Evolutionary conservation across 768 basidiomycete genomes (phyloP).

Genomic region (Panus rudis): DNA sequence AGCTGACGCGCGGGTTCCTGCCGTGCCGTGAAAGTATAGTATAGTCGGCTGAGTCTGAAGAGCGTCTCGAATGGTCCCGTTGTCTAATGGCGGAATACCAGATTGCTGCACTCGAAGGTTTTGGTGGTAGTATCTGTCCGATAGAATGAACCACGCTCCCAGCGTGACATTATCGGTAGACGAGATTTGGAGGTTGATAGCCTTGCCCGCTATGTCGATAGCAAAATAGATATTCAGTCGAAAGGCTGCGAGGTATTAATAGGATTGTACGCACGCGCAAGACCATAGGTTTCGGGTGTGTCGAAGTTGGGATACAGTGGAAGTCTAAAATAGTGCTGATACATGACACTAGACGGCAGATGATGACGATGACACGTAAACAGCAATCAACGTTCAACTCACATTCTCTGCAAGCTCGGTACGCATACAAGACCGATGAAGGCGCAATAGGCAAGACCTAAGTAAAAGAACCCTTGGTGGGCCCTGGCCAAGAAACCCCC

Average conservation of each 20-base stretch:
- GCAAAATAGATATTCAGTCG: neutral
- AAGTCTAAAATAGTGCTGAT: slow-evolving; percentile 57
- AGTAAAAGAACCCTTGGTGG: slow-evolving; percentile 29
- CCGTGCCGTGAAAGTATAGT: slow-evolving; percentile 93
- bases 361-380: slow-evolving; percentile 16
- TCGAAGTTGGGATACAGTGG: slow-evolving; percentile 61
- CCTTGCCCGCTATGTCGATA: slow-evolving; percentile 57
- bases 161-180: slow-evolving; percentile 74
- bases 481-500: slow-evolving; percentile 10
- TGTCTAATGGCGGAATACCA: slow-evolving; percentile 29
- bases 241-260: neutral
- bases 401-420: slow-evolving; percentile 21
- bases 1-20: slow-evolving; percentile 64
- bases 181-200: slow-evolving; percentile 58
- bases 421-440: slow-evolving; percentile 47
- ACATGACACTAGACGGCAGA: slow-evolving; percentile 39
- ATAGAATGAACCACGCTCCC: slow-evolving; percentile 82
- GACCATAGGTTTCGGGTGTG: slow-evolving; percentile 68
- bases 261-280: slow-evolving; percentile 57
- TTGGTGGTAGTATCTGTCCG: slow-evolving; percentile 55
- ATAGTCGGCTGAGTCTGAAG: slow-evolving; percentile 60
- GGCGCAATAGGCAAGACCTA: slow-evolving; percentile 47
- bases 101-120: slow-evolving; percentile 32
- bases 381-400: slow-evolving; percentile 22
- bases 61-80: slow-evolving; percentile 48